phyloP scores from a whole-genome alignment of 768 basidiomycete species.

The Mycena vitilis region DNA sequence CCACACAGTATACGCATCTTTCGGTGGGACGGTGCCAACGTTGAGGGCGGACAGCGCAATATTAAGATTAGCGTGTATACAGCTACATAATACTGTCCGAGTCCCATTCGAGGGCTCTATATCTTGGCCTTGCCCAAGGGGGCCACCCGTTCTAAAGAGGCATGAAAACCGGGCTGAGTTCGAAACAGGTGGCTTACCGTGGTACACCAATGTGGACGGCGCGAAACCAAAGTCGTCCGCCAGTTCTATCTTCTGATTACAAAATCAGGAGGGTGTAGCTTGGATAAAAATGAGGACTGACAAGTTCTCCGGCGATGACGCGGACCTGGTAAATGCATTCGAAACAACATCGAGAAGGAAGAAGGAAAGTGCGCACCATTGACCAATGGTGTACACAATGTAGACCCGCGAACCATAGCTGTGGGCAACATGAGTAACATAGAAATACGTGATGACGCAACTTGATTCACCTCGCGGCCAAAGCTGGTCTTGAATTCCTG shows the following conservation, averaged over 20 bases:
- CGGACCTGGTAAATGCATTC: constrained; percentile 64
- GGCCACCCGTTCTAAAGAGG: constrained; percentile 53
- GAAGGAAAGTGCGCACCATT: constrained; percentile 65
- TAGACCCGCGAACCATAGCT: constrained; percentile 89
- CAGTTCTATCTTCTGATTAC: constrained; percentile 68
- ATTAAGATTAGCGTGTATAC: constrained; percentile 30
- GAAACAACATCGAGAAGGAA: constrained; percentile 13
- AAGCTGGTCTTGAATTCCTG: constrained; percentile 84
- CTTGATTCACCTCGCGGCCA: constrained; percentile 74
- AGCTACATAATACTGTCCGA: not conserved
- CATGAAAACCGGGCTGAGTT: constrained; percentile 24
- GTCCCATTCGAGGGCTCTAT: constrained; percentile 45
- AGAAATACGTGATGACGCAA: not conserved
- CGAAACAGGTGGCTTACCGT: constrained; percentile 55
- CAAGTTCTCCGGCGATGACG: constrained; percentile 86
- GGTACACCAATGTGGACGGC: constrained; percentile 84
- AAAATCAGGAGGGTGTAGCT: constrained; percentile 25
- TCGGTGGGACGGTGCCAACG: not conserved
- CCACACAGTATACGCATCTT: too few species aligned
- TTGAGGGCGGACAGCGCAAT: not conserved
- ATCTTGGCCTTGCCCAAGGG: constrained; percentile 76
- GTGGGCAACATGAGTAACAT: constrained; percentile 10
- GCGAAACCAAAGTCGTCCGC: constrained; percentile 88
- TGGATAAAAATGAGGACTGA: constrained; percentile 48
- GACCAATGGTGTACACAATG: constrained; percentile 95